phyloP scores from a whole-genome alignment of 2,329 filamentous ascomycete species.

The Penicillium hordei region DNA sequence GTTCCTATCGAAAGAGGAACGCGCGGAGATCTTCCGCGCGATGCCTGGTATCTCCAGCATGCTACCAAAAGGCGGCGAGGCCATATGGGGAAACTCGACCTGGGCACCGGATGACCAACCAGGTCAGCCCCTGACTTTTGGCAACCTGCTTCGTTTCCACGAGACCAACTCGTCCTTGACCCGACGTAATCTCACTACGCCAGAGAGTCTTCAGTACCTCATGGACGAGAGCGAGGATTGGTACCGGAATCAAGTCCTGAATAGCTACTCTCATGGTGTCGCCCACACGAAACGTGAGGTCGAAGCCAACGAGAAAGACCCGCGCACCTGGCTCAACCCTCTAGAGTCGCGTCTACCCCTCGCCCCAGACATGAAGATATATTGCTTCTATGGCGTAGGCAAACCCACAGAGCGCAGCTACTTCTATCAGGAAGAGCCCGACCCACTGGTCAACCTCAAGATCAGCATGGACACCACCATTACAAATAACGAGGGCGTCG shows the following conservation, averaged over 20 bases:
- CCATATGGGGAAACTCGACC: slow-evolving; percentile 87
- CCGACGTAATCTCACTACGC: slow-evolving; percentile 73
- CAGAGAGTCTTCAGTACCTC: slow-evolving; percentile 74
- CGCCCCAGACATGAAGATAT: slow-evolving; percentile 88
- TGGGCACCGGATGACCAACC: slow-evolving; percentile 86
- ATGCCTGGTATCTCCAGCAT: slow-evolving; percentile 98
- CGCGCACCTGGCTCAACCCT: slow-evolving; percentile 89
- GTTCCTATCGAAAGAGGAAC: slow-evolving; percentile 85
- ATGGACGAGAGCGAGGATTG: slow-evolving; percentile 77
- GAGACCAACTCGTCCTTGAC: slow-evolving; percentile 62
- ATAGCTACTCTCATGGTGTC: slow-evolving; percentile 83
- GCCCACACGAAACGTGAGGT: slow-evolving; percentile 78
- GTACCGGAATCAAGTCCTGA: slow-evolving; percentile 72
- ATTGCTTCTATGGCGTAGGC: slow-evolving; percentile 93
- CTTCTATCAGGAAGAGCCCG: slow-evolving; percentile 76
- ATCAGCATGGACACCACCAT: slow-evolving; percentile 56
- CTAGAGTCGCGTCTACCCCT: slow-evolving; percentile 86
- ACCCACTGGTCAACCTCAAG: slow-evolving; percentile 58
- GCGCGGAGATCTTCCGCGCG: slow-evolving; percentile 88
- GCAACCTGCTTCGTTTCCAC: slow-evolving; percentile 82
- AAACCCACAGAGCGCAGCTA: slow-evolving; percentile 92
- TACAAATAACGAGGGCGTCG: slow-evolving; percentile 51
- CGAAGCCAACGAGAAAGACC: slow-evolving; percentile 74
- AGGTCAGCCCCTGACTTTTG: slow-evolving; percentile 71
- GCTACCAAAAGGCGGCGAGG: slow-evolving; percentile 89